These are phyloP conservation scores for Aspergillus sclerotioniger DNA, from an alignment of 495 filamentous ascomycete genomes.

Conservation along the genomic window DNA sequence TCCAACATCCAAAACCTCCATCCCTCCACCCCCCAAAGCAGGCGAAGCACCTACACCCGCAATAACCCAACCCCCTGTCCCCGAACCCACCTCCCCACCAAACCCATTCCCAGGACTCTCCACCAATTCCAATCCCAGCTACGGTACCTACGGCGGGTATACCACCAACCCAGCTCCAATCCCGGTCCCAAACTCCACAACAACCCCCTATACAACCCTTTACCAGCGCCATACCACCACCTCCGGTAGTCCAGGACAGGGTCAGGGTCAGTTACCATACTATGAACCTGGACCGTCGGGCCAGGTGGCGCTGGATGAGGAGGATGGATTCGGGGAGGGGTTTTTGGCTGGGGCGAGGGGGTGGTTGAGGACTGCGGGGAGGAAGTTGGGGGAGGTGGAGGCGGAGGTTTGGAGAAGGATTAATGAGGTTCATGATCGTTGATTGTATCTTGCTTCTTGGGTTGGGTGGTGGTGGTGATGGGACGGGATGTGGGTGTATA, in stretches of 20 bases:
- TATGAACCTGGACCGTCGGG: constrained; percentile 20
- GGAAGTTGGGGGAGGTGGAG: constrained; percentile 61
- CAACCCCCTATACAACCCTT: constrained; percentile 48
- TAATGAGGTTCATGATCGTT: constrained; percentile 46
- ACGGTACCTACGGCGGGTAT: constrained; percentile 34
- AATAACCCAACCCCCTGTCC: neutral
- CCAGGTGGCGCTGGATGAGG: constrained; percentile 18
- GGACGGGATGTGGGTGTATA: neutral
- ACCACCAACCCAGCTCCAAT: constrained; percentile 17
- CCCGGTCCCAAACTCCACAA: constrained; percentile 36
- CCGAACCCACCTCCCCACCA: constrained; percentile 8
- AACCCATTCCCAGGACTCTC: constrained; percentile 28
- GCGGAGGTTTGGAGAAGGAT: constrained; percentile 71
- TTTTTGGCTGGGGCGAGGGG: constrained; percentile 56
- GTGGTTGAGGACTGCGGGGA: constrained; percentile 60
- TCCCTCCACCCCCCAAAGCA: constrained; percentile 56
- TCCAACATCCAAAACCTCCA: constrained; percentile 1
- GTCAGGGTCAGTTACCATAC: constrained; percentile 26
- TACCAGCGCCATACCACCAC: constrained; percentile 48
- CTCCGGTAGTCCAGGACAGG: neutral
- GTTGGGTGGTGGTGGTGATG: constrained; percentile 1
- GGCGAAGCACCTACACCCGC: constrained; percentile 36
- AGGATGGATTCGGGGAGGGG: constrained; percentile 43
- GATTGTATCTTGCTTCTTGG: neutral
- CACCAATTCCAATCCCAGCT: constrained; percentile 37